phyloP scores from a whole-genome alignment of 495 filamentous ascomycete species.

The Neurospora hispaniola region DNA sequence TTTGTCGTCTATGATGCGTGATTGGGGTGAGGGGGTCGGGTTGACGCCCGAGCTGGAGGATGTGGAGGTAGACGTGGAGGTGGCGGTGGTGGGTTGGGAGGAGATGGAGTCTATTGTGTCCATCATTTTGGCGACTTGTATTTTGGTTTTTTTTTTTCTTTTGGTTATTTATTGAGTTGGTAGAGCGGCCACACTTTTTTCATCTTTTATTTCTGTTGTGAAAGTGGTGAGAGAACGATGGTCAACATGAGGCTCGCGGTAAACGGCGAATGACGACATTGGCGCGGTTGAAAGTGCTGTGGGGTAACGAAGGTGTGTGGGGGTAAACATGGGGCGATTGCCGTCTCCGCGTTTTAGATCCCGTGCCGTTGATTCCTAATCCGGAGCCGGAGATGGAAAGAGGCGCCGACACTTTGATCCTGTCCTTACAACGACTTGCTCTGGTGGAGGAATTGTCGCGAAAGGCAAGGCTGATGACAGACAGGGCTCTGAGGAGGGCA shows the following conservation, averaged over 20 bases:
- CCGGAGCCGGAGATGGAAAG: background rate
- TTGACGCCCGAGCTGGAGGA: slow-evolving; percentile 9
- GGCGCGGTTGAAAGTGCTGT: background rate
- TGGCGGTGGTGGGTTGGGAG: slow-evolving; percentile 1
- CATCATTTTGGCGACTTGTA: background rate
- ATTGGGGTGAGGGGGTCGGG: slow-evolving; percentile 11
- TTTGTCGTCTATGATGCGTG: slow-evolving; percentile 64
- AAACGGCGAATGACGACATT: background rate
- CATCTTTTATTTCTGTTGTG: background rate
- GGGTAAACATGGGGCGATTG: background rate
- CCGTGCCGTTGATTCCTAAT: background rate
- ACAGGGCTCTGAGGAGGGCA: background rate
- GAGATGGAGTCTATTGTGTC: background rate
- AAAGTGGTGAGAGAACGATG: background rate
- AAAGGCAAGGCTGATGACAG: background rate
- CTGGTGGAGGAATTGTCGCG: background rate
- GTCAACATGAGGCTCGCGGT: background rate
- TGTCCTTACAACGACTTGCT: background rate
- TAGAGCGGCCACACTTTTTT: too few relatives aligned
- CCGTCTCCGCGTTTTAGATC: background rate
- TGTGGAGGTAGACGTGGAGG: background rate
- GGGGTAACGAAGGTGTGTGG: background rate
- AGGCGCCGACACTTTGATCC: background rate
- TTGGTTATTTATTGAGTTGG: too few relatives aligned
- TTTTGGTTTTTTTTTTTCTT: too few relatives aligned